A percentile compares a stretch with the other conserved stretches of the same genome.
phyloP scores from a whole-genome alignment of 495 filamentous ascomycete species.

The Podospora didyma region DNA sequence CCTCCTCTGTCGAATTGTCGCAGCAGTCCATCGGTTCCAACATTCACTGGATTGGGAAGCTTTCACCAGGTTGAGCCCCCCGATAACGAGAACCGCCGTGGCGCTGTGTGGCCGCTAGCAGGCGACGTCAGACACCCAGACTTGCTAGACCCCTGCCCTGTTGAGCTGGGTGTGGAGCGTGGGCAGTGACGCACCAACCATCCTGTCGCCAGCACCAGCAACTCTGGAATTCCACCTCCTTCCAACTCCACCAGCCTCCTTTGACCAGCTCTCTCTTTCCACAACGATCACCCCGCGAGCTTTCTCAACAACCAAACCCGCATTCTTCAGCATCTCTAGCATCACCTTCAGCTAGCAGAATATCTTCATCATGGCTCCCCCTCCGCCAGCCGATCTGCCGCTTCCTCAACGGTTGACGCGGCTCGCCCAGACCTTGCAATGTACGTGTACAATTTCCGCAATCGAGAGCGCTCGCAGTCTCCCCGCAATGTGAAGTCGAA shows the following conservation, averaged over 20 bases:
- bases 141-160: slow-evolving; percentile 8
- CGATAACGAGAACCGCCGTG: background rate
- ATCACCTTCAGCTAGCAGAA: slow-evolving; percentile 5
- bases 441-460: slow-evolving; percentile 47
- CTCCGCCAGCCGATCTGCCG: slow-evolving; percentile 65
- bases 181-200: slow-evolving; percentile 31
- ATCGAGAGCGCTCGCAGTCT: background rate
- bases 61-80: too few species aligned
- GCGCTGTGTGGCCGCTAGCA: background rate
- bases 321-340: background rate
- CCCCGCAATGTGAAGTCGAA: slow-evolving; percentile 11
- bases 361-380: slow-evolving; percentile 64
- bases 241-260: slow-evolving; percentile 23
- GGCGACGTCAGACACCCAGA: slow-evolving; percentile 20
- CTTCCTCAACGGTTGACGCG: slow-evolving; percentile 68
- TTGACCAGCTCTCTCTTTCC: slow-evolving; percentile 9
- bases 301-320: background rate
- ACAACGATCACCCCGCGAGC: background rate
- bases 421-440: slow-evolving; percentile 83
- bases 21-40: too few species aligned
- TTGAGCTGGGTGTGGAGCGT: background rate
- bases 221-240: slow-evolving; percentile 15
- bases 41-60: too few species aligned
- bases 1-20: too few species aligned
- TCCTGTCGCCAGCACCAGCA: slow-evolving; percentile 15